phyloP scores from a whole-genome alignment of 1,284 basidiomycete species.

The Apiotrichum siamense region DNA sequence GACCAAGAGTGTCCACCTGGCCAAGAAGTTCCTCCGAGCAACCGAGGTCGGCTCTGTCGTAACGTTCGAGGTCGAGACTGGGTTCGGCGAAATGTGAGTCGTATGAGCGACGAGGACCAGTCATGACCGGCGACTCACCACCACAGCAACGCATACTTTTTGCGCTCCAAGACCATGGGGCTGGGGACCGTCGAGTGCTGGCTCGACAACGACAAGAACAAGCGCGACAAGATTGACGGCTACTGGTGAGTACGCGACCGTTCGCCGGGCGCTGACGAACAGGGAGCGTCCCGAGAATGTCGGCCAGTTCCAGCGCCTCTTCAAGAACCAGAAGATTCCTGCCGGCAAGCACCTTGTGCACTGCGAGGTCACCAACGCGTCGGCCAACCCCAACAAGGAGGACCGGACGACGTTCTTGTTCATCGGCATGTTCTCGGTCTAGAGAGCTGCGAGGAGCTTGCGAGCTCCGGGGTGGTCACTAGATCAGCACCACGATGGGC shows the following conservation, averaged over 20 bases:
- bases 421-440: slow-evolving; percentile 1
- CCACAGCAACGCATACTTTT: slow-evolving; percentile 34
- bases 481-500: too few relatives aligned
- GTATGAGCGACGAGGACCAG: too few relatives aligned
- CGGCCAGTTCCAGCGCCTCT: slow-evolving; percentile 2
- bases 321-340: not conserved
- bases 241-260: slow-evolving; percentile 22
- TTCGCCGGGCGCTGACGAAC: not conserved
- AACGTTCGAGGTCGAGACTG: too few relatives aligned
- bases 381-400: not conserved
- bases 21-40: slow-evolving; percentile 10
- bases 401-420: slow-evolving; percentile 1
- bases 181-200: slow-evolving; percentile 40
- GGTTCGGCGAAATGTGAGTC: too few relatives aligned
- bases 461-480: too few relatives aligned
- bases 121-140: not conserved
- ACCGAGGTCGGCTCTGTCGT: not conserved
- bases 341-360: slow-evolving; percentile 1
- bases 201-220: slow-evolving; percentile 31
- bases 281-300: not conserved
- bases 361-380: not conserved
- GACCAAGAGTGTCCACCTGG: not conserved
- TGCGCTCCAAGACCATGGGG: slow-evolving; percentile 36
- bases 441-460: too few relatives aligned
- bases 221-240: slow-evolving; percentile 27